phyloP scores from a whole-genome alignment of 768 basidiomycete species.

The Agrocybe chaxingu region DNA sequence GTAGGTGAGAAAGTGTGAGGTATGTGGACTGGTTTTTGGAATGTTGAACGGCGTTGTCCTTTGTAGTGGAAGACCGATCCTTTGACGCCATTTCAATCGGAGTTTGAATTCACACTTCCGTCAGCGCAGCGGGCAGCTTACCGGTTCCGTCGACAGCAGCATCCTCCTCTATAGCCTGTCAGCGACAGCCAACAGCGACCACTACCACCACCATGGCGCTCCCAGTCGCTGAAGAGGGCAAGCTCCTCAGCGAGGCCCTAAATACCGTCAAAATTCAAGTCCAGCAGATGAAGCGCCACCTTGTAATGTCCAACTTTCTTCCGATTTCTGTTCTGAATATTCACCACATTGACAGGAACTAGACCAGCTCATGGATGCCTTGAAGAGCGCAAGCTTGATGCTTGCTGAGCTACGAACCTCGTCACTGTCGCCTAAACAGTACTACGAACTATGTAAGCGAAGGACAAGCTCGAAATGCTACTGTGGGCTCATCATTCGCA shows the following conservation, averaged over 20 bases:
- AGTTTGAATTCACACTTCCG: no score
- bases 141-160: slow-evolving; percentile 7
- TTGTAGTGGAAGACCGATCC: no score
- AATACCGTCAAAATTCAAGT: slow-evolving; percentile 89
- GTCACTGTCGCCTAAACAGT: slow-evolving; percentile 92
- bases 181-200: slow-evolving; percentile 14
- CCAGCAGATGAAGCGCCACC: slow-evolving; percentile 91
- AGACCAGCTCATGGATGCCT: slow-evolving; percentile 97
- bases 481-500: slow-evolving; percentile 26
- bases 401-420: slow-evolving; percentile 93
- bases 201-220: slow-evolving; percentile 31
- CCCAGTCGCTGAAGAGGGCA: slow-evolving; percentile 70
- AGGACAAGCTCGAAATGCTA: background rate
- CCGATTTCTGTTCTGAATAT: slow-evolving; percentile 5
- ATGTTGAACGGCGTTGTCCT: no score
- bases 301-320: slow-evolving; percentile 48
- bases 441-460: slow-evolving; percentile 91
- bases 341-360: slow-evolving; percentile 56
- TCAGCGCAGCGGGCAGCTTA: no score
- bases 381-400: slow-evolving; percentile 97
- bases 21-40: no score
- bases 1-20: no score
- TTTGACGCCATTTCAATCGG: no score
- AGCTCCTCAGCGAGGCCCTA: slow-evolving; percentile 80
- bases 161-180: slow-evolving; percentile 8